Conservation (phyloP, 176 grass and related monocot species). For the Carex littledalei region DNA sequence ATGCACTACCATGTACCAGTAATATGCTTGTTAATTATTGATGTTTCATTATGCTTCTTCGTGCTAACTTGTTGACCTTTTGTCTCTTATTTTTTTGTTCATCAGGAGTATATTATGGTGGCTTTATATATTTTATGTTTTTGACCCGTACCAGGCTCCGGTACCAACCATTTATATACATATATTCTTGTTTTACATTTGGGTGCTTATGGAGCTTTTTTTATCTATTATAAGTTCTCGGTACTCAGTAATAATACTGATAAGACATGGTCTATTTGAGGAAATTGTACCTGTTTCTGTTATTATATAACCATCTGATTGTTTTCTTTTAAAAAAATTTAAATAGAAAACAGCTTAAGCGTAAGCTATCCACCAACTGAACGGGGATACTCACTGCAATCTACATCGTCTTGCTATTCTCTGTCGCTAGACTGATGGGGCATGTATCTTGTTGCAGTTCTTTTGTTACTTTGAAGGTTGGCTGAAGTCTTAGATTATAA, state of each 20-base stretch:
- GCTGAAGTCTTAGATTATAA: no score
- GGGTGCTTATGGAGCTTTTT: background rate
- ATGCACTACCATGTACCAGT: background rate
- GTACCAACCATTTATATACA: background rate
- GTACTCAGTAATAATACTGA: background rate
- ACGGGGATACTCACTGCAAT: constrained; percentile 47
- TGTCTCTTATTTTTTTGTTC: background rate
- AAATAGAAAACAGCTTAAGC: constrained; percentile 47
- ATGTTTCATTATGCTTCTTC: background rate
- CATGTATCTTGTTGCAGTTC: no score
- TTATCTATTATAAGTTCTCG: background rate
- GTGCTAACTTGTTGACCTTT: background rate
- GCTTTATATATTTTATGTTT: background rate
- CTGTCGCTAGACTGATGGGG: no score
- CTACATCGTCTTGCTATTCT: no score
- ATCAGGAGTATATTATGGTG: background rate
- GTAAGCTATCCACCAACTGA: constrained; percentile 84
- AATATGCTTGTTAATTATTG: background rate
- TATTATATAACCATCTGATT: background rate
- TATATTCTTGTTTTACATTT: constrained; percentile 2
- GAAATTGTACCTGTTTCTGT: background rate
- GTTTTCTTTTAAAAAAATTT: background rate
- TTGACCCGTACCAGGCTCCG: background rate
- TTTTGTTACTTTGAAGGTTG: no score
- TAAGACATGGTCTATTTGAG: no score